Percentiles rank a stretch among this genome's conserved stretches.
phyloP scores from a whole-genome alignment of 2,329 filamentous ascomycete species.

The Aspergillus sp. region DNA sequence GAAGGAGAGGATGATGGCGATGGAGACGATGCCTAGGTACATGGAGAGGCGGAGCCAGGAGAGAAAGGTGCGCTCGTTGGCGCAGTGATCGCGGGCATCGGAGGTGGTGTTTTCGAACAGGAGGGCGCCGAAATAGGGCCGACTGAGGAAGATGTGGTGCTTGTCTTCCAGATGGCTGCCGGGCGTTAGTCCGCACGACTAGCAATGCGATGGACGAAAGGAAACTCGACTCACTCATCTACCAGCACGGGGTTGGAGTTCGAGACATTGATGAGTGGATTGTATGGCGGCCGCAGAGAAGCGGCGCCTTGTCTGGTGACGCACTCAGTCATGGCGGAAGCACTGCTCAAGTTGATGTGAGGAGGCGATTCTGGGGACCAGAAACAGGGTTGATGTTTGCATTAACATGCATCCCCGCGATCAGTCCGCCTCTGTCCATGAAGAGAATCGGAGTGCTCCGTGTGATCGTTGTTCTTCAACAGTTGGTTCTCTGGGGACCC shows the following conservation, averaged over 20 bases:
- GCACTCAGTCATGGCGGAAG: slow-evolving; percentile 20
- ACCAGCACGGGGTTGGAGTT: slow-evolving; percentile 50
- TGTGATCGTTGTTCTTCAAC: not conserved
- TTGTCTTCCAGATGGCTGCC: slow-evolving; percentile 30
- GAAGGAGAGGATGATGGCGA: slow-evolving; percentile 91
- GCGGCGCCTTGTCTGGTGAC: slow-evolving; percentile 17
- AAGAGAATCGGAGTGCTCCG: not conserved
- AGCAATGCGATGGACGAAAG: not conserved
- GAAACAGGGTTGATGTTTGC: not conserved
- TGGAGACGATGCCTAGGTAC: slow-evolving; percentile 85
- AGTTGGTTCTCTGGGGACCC: too few relatives aligned
- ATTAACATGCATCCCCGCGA: not conserved
- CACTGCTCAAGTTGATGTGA: not conserved
- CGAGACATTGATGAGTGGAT: slow-evolving; percentile 53
- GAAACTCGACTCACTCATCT: slow-evolving; percentile 42
- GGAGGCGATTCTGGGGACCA: not conserved
- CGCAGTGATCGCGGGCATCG: slow-evolving; percentile 66
- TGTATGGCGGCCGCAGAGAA: slow-evolving; percentile 36
- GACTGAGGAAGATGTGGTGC: slow-evolving; percentile 50
- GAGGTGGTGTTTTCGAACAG: slow-evolving; percentile 67
- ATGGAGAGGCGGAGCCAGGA: slow-evolving; percentile 86
- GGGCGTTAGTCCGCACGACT: not conserved
- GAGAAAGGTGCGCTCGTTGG: slow-evolving; percentile 73
- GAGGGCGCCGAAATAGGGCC: slow-evolving; percentile 57
- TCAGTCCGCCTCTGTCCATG: not conserved